Conservation (phyloP, 2,329 filamentous ascomycete species). For the Chaetoscypha palmicola region DNA sequence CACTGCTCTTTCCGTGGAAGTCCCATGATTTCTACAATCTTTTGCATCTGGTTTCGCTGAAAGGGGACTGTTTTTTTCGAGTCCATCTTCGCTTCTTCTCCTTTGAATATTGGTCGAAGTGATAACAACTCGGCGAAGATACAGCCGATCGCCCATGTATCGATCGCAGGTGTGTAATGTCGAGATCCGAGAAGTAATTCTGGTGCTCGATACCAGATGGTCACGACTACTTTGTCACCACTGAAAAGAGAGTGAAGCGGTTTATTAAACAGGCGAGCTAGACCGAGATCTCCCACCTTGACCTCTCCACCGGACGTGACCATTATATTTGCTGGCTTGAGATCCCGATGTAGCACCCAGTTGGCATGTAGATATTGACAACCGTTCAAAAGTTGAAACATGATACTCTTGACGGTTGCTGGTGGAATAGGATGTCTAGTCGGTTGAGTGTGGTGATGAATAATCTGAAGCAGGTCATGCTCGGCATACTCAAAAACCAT, state of each 20-base stretch:
- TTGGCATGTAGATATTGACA: slow-evolving; percentile 92
- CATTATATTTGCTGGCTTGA: slow-evolving; percentile 99
- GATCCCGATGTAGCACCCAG: slow-evolving; percentile 93
- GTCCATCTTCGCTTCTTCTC: slow-evolving; percentile 98
- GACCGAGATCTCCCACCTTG: slow-evolving; percentile 88
- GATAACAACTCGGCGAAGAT: slow-evolving; percentile 94
- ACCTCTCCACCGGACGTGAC: slow-evolving; percentile 86
- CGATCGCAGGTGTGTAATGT: slow-evolving; percentile 96
- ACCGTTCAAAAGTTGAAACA: slow-evolving; percentile 93
- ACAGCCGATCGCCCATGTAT: slow-evolving; percentile 96
- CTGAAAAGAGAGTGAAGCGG: slow-evolving; percentile 85
- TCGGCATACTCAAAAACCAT: slow-evolving; percentile 99
- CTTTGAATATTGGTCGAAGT: slow-evolving; percentile 92
- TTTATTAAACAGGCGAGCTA: slow-evolving; percentile 90
- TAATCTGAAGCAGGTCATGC: slow-evolving; percentile 94
- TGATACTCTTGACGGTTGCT: slow-evolving; percentile 81
- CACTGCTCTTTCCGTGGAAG: slow-evolving; percentile 82
- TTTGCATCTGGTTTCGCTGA: slow-evolving; percentile 97
- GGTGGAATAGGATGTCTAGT: slow-evolving; percentile 83
- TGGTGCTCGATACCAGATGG: slow-evolving; percentile 96
- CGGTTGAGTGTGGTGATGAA: slow-evolving; percentile 89
- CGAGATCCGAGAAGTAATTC: slow-evolving; percentile 84
- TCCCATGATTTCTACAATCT: slow-evolving; percentile 95
- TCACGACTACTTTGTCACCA: slow-evolving; percentile 97
- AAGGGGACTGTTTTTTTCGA: slow-evolving; percentile 96